Conservation (phyloP, 2,329 filamentous ascomycete genomes). For the Aspergillus sp. region DNA sequence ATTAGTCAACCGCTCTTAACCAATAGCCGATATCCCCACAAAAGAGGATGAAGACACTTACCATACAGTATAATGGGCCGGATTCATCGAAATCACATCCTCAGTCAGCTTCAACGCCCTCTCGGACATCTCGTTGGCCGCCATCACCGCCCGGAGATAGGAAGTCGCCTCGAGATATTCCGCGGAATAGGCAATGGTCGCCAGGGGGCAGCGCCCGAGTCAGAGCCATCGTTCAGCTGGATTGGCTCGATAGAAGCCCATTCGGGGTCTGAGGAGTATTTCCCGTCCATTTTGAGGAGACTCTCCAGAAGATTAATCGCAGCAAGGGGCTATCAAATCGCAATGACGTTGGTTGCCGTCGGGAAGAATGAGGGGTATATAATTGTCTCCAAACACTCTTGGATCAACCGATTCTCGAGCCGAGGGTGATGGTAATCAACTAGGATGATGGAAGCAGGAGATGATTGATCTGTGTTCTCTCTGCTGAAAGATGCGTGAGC, state of each 20-base stretch:
- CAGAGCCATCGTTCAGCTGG: slow-evolving; percentile 72
- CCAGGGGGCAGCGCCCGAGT: slow-evolving; percentile 55
- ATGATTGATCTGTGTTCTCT: no score
- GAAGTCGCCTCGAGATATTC: slow-evolving; percentile 90
- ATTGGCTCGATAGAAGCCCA: slow-evolving; percentile 86
- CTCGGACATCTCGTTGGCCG: slow-evolving; percentile 73
- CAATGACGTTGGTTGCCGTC: no score
- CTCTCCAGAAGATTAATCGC: no score
- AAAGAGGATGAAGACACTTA: slow-evolving; percentile 25
- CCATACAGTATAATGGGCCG: slow-evolving; percentile 98
- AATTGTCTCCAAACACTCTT: no score
- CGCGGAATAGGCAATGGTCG: slow-evolving; percentile 85
- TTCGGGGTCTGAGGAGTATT: slow-evolving; percentile 62
- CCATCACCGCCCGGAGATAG: slow-evolving; percentile 93
- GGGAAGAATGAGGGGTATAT: no score
- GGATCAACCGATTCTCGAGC: no score
- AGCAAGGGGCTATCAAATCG: no score
- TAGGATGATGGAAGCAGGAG: no score
- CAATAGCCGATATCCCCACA: no score
- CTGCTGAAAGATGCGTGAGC: no score
- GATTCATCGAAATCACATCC: slow-evolving; percentile 87
- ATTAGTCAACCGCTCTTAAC: neutral
- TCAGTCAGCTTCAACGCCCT: slow-evolving; percentile 78
- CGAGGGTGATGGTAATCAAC: no score
- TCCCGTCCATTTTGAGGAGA: slow-evolving; percentile 17